Evolutionary conservation across 129 eudicot species (phyloP).

Genomic region (sunflower (Helianthus annuus)): DNA sequence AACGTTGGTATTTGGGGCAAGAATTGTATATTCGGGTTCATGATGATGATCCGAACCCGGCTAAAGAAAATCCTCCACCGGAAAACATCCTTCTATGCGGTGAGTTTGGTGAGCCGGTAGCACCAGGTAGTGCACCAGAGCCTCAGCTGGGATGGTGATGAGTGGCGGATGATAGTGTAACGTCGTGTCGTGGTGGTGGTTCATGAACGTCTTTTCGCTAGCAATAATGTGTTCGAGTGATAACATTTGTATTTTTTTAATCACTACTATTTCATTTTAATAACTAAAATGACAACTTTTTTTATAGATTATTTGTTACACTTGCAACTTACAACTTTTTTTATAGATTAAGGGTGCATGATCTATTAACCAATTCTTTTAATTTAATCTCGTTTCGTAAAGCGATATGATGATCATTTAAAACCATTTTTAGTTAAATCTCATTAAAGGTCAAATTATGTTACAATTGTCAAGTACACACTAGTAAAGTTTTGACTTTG

Average conservation of each 20-base stretch:
- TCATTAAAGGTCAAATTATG: too few relatives aligned
- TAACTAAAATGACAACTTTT: too few relatives aligned
- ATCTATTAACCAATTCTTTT: too few relatives aligned
- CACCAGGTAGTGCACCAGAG: conserved; percentile 42
- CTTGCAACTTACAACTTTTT: too few relatives aligned
- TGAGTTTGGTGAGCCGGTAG: conserved; percentile 31
- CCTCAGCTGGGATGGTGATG: conserved; percentile 32
- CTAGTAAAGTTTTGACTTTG: too few relatives aligned
- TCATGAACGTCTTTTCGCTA: background rate
- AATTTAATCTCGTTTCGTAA: too few relatives aligned
- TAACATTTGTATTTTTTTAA: conserved; percentile 1
- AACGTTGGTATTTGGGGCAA: conserved; percentile 63
- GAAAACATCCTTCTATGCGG: conserved; percentile 64
- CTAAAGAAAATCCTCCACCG: conserved; percentile 70
- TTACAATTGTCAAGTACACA: too few relatives aligned
- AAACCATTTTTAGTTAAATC: too few relatives aligned
- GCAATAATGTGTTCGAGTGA: background rate
- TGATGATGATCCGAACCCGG: conserved; percentile 61
- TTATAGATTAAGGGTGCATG: too few relatives aligned
- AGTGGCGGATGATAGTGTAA: background rate
- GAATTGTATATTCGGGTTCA: conserved; percentile 66
- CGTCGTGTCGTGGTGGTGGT: background rate
- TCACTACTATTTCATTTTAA: too few relatives aligned
- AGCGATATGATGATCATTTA: too few relatives aligned
- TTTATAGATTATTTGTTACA: background rate